A percentile compares a stretch with the other conserved stretches of the same genome.
Evolutionary conservation across 495 filamentous ascomycete genomes (phyloP).

Genomic region (Lineolata rhizophorae): DNA sequence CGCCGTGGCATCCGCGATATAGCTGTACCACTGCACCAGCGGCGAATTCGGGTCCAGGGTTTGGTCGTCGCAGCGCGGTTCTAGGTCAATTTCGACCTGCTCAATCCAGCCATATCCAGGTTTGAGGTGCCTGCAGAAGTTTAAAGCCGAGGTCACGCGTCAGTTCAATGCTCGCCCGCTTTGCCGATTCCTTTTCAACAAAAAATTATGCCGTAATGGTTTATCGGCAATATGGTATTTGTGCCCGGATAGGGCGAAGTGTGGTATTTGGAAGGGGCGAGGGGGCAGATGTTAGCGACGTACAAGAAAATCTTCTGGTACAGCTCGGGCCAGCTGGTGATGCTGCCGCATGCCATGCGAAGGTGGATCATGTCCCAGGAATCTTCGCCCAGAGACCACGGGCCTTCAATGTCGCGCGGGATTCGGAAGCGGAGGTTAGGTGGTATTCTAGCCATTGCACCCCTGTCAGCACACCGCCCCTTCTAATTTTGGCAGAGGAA

Average conservation of each 20-base stretch:
- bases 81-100: constrained; percentile 80
- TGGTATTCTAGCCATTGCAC: constrained; percentile 40
- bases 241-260: too few species aligned
- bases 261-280: background rate
- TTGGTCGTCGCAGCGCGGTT: constrained; percentile 58
- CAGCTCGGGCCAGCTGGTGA: constrained; percentile 52
- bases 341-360: constrained; percentile 59
- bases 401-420: constrained; percentile 57
- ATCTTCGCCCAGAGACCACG: constrained; percentile 51
- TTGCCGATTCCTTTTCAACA: too few species aligned
- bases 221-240: too few species aligned
- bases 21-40: constrained; percentile 44
- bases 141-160: too few species aligned
- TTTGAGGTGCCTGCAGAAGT: constrained; percentile 39
- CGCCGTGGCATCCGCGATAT: constrained; percentile 47
- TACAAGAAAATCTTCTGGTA: constrained; percentile 50
- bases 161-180: too few species aligned
- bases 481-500: constrained; percentile 1
- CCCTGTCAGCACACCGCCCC: background rate
- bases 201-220: too few species aligned
- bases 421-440: constrained; percentile 42
- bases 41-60: constrained; percentile 26
- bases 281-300: constrained; percentile 7
- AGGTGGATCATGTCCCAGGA: constrained; percentile 78
- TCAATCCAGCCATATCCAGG: constrained; percentile 61